Evolutionary conservation across 2,329 filamentous ascomycete species (phyloP).

Genomic region (Amphichorda felina): DNA sequence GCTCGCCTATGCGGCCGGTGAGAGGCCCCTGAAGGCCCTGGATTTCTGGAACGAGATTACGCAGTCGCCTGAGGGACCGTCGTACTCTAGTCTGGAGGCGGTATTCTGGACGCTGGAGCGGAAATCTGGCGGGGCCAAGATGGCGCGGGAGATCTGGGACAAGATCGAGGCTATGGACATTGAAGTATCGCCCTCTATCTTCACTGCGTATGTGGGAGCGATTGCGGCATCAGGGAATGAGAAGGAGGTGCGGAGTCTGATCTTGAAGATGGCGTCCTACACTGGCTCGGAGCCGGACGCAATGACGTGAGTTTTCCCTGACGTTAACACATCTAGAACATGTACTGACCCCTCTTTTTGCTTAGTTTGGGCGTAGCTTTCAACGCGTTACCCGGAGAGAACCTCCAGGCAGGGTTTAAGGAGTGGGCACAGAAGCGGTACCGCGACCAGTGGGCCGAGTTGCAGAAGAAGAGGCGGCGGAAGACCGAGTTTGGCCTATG

Average conservation of each 20-base stretch:
- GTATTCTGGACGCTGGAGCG: conserved; percentile 70
- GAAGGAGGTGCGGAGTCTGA: conserved; percentile 52
- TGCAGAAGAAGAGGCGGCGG: conserved; percentile 42
- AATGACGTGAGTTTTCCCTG: conserved; percentile 49
- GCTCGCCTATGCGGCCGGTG: conserved; percentile 67
- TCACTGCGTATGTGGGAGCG: conserved; percentile 65
- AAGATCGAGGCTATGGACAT: conserved; percentile 65
- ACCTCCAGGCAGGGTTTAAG: conserved; percentile 58
- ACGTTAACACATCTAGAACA: conserved; percentile 2
- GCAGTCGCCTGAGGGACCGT: conserved; percentile 75
- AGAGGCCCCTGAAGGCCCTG: conserved; percentile 52
- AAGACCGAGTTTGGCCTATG: conserved; percentile 30
- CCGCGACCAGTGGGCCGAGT: conserved; percentile 54
- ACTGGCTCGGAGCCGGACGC: conserved; percentile 56
- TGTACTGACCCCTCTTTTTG: not conserved
- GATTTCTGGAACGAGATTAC: conserved; percentile 78
- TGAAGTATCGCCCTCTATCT: conserved; percentile 61
- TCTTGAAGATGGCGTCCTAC: conserved; percentile 55
- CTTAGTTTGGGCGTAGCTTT: conserved; percentile 61
- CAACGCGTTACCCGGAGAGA: conserved; percentile 56
- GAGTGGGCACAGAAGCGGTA: conserved; percentile 61
- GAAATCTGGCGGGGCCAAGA: conserved; percentile 41
- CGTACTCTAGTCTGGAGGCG: conserved; percentile 67
- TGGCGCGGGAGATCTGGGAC: conserved; percentile 58
- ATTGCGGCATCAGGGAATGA: conserved; percentile 62